Evolutionary conservation across 2,329 filamentous ascomycete species (phyloP).

Genomic region (Phialemoniopsis sp.): DNA sequence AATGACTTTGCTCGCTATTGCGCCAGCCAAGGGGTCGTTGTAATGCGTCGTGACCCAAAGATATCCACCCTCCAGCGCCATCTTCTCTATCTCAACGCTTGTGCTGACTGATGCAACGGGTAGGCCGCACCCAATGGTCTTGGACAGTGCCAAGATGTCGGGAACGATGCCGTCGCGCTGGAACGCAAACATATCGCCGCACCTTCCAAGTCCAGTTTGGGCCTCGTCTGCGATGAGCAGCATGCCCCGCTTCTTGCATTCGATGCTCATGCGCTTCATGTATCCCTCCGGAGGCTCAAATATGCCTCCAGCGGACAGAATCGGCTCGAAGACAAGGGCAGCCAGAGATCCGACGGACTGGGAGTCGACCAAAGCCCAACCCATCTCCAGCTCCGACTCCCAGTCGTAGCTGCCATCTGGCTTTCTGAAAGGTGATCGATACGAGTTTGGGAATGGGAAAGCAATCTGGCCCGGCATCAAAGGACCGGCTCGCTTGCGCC

Average conservation of each 20-base stretch:
- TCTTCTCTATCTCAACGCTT: constrained; percentile 43
- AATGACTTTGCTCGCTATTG: constrained; percentile 57
- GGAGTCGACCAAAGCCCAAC: constrained; percentile 55
- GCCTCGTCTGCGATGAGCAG: constrained; percentile 57
- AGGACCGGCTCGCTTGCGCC: constrained; percentile 38
- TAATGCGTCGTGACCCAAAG: constrained; percentile 59
- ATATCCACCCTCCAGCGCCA: constrained; percentile 27
- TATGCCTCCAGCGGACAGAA: constrained; percentile 54
- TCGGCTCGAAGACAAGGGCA: constrained; percentile 59
- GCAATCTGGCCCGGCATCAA: constrained; percentile 51
- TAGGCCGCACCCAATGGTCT: constrained; percentile 46
- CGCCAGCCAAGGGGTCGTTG: constrained; percentile 57
- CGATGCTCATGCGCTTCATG: constrained; percentile 41
- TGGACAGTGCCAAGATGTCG: constrained; percentile 47
- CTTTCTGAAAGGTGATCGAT: constrained; percentile 57
- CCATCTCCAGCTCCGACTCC: constrained; percentile 60
- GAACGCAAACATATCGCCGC: constrained; percentile 56
- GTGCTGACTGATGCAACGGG: constrained; percentile 56
- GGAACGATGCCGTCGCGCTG: constrained; percentile 37
- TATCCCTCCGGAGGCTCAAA: constrained; percentile 51
- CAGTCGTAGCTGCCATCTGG: constrained; percentile 60
- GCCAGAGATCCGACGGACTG: constrained; percentile 57
- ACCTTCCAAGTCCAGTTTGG: constrained; percentile 53
- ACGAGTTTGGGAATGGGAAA: constrained; percentile 56
- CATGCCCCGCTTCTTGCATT: constrained; percentile 52